Evolutionary conservation across 805 yeast genomes (phyloP).

Genomic region (Ogataea wickerhamii): DNA sequence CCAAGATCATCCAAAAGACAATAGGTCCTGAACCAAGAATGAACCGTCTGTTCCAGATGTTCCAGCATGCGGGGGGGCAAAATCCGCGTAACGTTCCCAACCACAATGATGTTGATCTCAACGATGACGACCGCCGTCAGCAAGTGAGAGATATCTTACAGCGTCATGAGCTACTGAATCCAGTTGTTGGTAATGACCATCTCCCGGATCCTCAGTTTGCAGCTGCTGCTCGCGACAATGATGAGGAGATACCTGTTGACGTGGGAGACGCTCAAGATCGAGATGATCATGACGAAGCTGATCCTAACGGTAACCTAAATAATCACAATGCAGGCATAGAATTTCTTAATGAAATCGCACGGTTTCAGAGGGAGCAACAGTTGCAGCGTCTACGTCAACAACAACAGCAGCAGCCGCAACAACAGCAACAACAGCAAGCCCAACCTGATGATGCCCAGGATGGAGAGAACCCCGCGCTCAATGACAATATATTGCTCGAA

Average conservation of each 20-base stretch:
- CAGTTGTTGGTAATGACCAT: neutral
- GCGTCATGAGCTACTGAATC: neutral
- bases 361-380: slow-evolving; percentile 11
- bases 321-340: slow-evolving; percentile 7
- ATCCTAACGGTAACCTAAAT: slow-evolving; percentile 5
- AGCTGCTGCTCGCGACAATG: neutral
- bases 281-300: slow-evolving; percentile 1
- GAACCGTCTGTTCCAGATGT: slow-evolving; percentile 25
- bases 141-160: neutral
- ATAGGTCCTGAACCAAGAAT: slow-evolving; percentile 56
- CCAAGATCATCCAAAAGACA: slow-evolving; percentile 50
- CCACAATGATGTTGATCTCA: neutral
- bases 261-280: neutral
- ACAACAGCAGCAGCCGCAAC: slow-evolving; percentile 5
- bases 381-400: slow-evolving; percentile 6
- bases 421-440: slow-evolving; percentile 1
- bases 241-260: neutral
- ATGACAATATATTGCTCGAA: slow-evolving; percentile 13
- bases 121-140: neutral
- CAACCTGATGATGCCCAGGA: slow-evolving; percentile 6
- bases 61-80: slow-evolving; percentile 13
- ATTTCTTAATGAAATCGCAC: slow-evolving; percentile 9
- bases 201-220: neutral
- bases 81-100: slow-evolving; percentile 21
- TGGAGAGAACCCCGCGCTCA: slow-evolving; percentile 9